phyloP scores from a whole-genome alignment of 2,329 filamentous ascomycete genomes.

The Amylocarpus encephaloides region DNA sequence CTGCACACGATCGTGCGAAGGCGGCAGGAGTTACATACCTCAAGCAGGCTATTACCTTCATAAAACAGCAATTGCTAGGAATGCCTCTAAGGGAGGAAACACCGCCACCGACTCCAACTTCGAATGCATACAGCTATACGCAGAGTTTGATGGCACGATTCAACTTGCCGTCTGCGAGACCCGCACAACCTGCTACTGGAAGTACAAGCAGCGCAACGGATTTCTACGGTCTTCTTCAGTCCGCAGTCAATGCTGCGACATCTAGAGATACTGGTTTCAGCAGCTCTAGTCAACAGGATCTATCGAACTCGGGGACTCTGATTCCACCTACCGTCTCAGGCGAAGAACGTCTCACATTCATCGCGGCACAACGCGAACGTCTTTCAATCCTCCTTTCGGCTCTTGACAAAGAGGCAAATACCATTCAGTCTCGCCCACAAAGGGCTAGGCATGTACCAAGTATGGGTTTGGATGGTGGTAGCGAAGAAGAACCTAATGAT shows the following conservation, averaged over 20 bases:
- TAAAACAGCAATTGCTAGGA: slow-evolving; percentile 74
- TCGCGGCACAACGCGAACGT: slow-evolving; percentile 71
- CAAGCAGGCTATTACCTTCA: slow-evolving; percentile 61
- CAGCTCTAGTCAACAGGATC: slow-evolving; percentile 33
- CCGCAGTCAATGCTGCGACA: slow-evolving; percentile 55
- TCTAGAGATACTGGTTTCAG: slow-evolving; percentile 21
- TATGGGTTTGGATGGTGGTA: slow-evolving; percentile 27
- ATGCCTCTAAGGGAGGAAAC: slow-evolving; percentile 51
- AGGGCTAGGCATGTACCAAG: slow-evolving; percentile 17
- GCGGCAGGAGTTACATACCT: slow-evolving; percentile 70
- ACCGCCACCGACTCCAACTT: slow-evolving; percentile 41
- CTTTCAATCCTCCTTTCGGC: slow-evolving; percentile 69
- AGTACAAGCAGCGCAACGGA: slow-evolving; percentile 49
- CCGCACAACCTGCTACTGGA: slow-evolving; percentile 32
- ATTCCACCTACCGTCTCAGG: slow-evolving; percentile 63
- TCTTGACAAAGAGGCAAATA: slow-evolving; percentile 71
- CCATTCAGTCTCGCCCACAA: slow-evolving; percentile 37
- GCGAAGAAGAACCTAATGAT: slow-evolving; percentile 27
- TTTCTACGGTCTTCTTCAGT: slow-evolving; percentile 71
- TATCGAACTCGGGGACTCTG: slow-evolving; percentile 54
- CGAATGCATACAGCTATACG: slow-evolving; percentile 53
- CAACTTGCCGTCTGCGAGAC: slow-evolving; percentile 66
- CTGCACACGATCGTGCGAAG: slow-evolving; percentile 71
- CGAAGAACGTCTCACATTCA: slow-evolving; percentile 66
- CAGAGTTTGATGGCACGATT: slow-evolving; percentile 80